Base-by-base conservation (phyloP, 805 yeast genomes). In the Candida tallmaniae region DNA sequence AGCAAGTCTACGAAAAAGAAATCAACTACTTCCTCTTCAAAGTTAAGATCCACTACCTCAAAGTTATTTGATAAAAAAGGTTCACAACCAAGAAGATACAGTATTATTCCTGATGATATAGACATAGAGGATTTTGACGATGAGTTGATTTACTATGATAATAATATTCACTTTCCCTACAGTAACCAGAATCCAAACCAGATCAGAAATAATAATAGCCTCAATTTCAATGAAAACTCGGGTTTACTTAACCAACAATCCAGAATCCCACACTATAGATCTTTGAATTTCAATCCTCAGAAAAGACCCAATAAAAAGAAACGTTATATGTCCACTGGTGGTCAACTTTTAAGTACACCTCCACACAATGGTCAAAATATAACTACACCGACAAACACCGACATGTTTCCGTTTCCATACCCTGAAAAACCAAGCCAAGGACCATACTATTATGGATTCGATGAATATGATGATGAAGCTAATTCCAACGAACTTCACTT, bases 11-110 rank as follows among this genome's bases (percentile, higher is more conserved):
- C 52, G 14, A 51, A 51, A 31, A 58, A 54, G 35, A 50, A 48
- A 35, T 53, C 54, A 32, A 53, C 65, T 5, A 53, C 56, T 2
- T 44, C 68, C 0, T 57, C 65, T 2, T 63, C 70, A 1, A 76
- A 70, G 33, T 58, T 78, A 29, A 56, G 83, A 26, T 76, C 88
- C 2, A 81, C 87, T 2, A 80, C 88, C 0, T 80, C 88, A 1
- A 79, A 80, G 41, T 58, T 83, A 5, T 83, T 83, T 54, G 90
- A 83, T 47, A 73, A 76, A 9, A 80, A 76, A 45, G 88, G 86
- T 1, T 75, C 81, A 0, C 83, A 79, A 30, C 76, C 86, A 5
- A 67, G 89, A 48, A 62, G 88, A 22, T 82, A 83, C 48, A 79
- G 88, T 14, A 84, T 83, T 14, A 73, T 78, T 2, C 83, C 83